phyloP scores from a whole-genome alignment of 2,329 filamentous ascomycete genomes.

The Coleophoma cylindrospora region DNA sequence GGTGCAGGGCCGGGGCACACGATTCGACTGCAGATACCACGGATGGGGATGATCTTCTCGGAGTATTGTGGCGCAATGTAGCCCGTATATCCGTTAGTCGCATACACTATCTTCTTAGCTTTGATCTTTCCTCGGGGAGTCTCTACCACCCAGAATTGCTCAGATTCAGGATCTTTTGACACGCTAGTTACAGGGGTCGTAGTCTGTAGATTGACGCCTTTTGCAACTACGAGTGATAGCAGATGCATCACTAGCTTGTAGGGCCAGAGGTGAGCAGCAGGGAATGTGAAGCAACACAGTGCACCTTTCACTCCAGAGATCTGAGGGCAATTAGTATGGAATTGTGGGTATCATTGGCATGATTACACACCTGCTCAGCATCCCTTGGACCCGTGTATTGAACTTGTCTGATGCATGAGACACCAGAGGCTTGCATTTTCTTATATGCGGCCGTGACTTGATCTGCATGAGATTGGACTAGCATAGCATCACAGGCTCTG shows the following conservation, averaged over 20 bases:
- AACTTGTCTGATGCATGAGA: neutral
- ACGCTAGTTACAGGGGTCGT: slow-evolving; percentile 36
- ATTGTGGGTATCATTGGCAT: too few relatives aligned
- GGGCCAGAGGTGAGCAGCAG: slow-evolving; percentile 38
- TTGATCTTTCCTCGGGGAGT: slow-evolving; percentile 50
- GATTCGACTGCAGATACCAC: neutral
- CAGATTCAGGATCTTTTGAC: slow-evolving; percentile 12
- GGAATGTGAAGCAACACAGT: slow-evolving; percentile 10
- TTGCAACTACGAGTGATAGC: slow-evolving; percentile 38
- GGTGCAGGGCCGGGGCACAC: slow-evolving; percentile 6
- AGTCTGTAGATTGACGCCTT: slow-evolving; percentile 44
- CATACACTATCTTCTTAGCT: slow-evolving; percentile 52
- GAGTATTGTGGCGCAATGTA: slow-evolving; percentile 41
- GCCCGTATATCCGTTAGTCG: slow-evolving; percentile 64
- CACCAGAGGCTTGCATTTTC: slow-evolving; percentile 21
- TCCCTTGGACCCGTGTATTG: neutral
- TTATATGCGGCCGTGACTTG: slow-evolving; percentile 16
- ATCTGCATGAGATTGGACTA: slow-evolving; percentile 10
- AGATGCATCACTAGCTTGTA: slow-evolving; percentile 54
- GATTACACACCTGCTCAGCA: slow-evolving; percentile 1
- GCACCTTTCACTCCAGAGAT: slow-evolving; percentile 19
- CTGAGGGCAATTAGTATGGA: neutral
- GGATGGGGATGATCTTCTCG: neutral
- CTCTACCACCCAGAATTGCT: slow-evolving; percentile 36
- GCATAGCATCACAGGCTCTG: slow-evolving; percentile 31